phyloP scores from a whole-genome alignment of 2,329 filamentous ascomycete species.

The Parastagonospora avenae region DNA sequence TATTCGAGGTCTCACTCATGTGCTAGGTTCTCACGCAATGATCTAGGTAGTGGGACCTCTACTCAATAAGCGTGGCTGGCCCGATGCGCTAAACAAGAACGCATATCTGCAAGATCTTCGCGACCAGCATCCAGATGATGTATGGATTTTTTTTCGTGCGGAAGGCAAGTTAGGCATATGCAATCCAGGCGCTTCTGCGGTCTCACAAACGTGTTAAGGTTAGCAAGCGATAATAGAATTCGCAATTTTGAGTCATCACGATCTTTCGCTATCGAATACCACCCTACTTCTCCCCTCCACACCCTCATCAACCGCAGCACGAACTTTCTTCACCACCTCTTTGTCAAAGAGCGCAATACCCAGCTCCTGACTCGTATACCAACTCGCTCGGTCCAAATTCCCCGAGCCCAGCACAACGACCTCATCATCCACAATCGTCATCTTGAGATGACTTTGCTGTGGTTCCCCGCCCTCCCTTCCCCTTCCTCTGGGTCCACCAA shows the following conservation, averaged over 20 bases:
- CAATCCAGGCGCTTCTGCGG: no score
- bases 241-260: neutral
- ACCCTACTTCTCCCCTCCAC: constrained; percentile 31
- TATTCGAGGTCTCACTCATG: no score
- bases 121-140: no score
- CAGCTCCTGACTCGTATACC: constrained; percentile 85
- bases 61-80: no score
- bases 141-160: no score
- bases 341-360: constrained; percentile 64
- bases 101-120: no score
- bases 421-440: constrained; percentile 72
- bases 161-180: no score
- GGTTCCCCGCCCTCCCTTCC: constrained; percentile 59
- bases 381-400: constrained; percentile 84
- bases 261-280: constrained; percentile 29
- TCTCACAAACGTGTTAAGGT: no score
- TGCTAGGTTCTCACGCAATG: no score
- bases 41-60: no score
- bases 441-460: constrained; percentile 77
- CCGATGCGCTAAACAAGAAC: no score
- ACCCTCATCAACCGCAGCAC: constrained; percentile 23
- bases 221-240: neutral
- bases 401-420: constrained; percentile 76
- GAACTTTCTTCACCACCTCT: constrained; percentile 45
- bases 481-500: constrained; percentile 24